phyloP scores from a whole-genome alignment of 352 stramenopile species.

The Pythium apleroticum region DNA sequence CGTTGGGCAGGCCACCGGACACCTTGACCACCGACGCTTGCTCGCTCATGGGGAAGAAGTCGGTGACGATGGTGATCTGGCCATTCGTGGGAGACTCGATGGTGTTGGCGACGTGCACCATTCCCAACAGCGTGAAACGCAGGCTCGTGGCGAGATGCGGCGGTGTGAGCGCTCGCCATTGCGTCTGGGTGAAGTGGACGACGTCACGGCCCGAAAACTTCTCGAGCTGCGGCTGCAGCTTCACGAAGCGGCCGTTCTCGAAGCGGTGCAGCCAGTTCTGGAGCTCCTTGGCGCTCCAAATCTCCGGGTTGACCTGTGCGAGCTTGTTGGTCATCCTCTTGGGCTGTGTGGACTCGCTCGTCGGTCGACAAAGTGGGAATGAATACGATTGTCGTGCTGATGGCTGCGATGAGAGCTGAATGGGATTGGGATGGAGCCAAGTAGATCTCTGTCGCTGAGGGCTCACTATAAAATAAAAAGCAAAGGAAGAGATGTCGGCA shows the following conservation, averaged over 20 bases:
- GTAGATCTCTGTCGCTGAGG: not conserved
- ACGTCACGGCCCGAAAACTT: not conserved
- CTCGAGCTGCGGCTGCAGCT: not conserved
- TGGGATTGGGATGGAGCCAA: no score
- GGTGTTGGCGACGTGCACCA: not conserved
- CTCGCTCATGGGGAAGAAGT: not conserved
- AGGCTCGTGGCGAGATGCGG: not conserved
- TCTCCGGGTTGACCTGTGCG: not conserved
- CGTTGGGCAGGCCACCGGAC: not conserved
- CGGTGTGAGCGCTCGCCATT: not conserved
- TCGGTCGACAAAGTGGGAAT: not conserved
- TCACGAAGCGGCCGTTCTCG: not conserved
- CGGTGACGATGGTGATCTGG: not conserved
- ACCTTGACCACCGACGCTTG: not conserved
- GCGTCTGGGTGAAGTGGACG: not conserved
- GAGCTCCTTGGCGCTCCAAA: slow-evolving; percentile 23
- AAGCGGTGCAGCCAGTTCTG: slow-evolving; percentile 66
- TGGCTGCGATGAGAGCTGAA: no score
- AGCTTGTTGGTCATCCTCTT: not conserved
- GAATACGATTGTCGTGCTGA: not conserved
- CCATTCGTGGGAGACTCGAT: not conserved
- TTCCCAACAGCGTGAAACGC: not conserved
- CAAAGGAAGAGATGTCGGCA: not conserved
- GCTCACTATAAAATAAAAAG: not conserved
- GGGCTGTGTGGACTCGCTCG: not conserved